Base-by-base conservation (phyloP, 2,329 filamentous ascomycete species). In the Ceratocystis destructans region DNA sequence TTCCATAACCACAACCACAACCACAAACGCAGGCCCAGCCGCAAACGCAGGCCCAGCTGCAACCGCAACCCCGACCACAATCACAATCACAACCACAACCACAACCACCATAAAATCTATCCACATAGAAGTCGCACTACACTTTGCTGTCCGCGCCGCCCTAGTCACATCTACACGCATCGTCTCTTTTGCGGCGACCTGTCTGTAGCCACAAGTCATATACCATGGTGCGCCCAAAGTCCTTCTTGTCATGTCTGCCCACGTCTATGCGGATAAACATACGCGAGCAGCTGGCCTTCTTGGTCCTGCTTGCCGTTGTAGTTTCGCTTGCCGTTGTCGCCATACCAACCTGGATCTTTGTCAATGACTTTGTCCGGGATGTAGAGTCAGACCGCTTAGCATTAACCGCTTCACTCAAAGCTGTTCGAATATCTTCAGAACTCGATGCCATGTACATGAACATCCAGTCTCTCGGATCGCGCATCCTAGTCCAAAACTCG, bases 371-470 rank as follows among this genome's bases (percentile, higher is more conserved):
- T 71, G 81, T 83, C 69, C 70, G 77, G 70, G 72, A 76, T 64
- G 78, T 84, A 70, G 78, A 81, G 73, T 76, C 83, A 12, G 80
- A 83, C 64, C 83, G 86, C 64, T 83, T 96, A 61, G 79, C 85
- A 31, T 80, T 96, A 69, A 90, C 90, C 1, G 92, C 92, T 5
- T 91, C 88, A 2, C 84, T 96, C 73, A 96, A 96, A 75, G 87
- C 91, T 22, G 86, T 88, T 37, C 87, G 93, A 73, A 82, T 96
- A 69, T 80, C 87, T 5, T 87, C 89, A 64, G 88, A 90, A 73
- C 82, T 96, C 66, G 80, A 89, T 64, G 81, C 96, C 64, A 84
- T 96, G 70, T 84, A 91, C 76, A 88, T 88, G 41, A 87, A 85
- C 68, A 88, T 86, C 72, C 79, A 81, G 66, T 87, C 87, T 65